Percentiles rank a stretch among this genome's conserved stretches.
phyloP scores from a whole-genome alignment of 2,329 filamentous ascomycete genomes.

The Leptographium galeiforme region DNA sequence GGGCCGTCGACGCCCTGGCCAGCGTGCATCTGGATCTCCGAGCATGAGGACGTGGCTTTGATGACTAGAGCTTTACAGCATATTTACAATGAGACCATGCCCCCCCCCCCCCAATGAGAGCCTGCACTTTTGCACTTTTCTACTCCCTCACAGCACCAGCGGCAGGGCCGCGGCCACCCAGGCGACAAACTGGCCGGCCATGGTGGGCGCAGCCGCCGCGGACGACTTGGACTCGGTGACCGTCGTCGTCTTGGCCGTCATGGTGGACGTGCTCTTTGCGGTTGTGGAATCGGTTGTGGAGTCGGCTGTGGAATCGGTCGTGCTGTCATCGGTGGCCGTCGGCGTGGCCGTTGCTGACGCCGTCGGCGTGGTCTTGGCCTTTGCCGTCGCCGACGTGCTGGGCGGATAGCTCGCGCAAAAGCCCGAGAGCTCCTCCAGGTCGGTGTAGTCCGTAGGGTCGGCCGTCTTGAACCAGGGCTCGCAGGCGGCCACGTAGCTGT shows the following conservation, averaged over 20 bases:
- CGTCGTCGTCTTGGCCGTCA: conserved; percentile 2
- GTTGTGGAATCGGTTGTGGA: background rate
- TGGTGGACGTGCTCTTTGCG: background rate
- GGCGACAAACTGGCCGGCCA: background rate
- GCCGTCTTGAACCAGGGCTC: conserved; percentile 11
- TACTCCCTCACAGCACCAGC: background rate
- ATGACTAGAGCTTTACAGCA: background rate
- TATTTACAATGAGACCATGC: no score
- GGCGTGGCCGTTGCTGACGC: background rate
- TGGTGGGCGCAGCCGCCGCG: background rate
- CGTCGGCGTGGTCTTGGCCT: background rate
- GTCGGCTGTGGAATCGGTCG: background rate
- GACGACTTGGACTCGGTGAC: background rate
- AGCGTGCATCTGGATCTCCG: conserved; percentile 65
- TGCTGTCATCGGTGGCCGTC: background rate
- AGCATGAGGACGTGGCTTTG: background rate
- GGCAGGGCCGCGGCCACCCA: conserved; percentile 6
- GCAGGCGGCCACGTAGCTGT: conserved; percentile 14
- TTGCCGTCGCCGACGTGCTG: no score
- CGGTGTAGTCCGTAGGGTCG: conserved; percentile 9
- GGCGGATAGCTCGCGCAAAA: conserved; percentile 9
- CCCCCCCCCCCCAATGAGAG: background rate
- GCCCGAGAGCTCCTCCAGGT: conserved; percentile 5
- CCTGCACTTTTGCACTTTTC: background rate
- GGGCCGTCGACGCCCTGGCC: conserved; percentile 70